These are phyloP conservation scores for Colletotrichum zoysiae DNA, from an alignment of 2,329 filamentous ascomycete species.

Conservation along the genomic window DNA sequence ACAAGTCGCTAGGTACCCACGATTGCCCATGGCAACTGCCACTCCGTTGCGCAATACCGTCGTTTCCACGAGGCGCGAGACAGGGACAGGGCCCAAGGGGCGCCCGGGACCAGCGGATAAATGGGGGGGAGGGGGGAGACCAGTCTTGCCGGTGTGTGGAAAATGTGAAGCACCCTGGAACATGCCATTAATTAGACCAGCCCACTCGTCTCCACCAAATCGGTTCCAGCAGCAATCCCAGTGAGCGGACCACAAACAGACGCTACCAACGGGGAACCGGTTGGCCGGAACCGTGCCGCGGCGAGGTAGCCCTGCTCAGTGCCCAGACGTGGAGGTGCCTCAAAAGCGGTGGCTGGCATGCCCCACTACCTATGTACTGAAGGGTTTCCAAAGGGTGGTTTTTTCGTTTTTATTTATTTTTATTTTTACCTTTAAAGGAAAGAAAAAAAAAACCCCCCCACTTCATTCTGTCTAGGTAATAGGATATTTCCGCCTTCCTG, in stretches of 20 bases:
- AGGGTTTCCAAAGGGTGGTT: slow-evolving; percentile 1
- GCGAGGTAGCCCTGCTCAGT: slow-evolving; percentile 13
- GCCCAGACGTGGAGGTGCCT: slow-evolving; percentile 25
- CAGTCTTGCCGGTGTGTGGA: slow-evolving; percentile 7
- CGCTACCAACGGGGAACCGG: slow-evolving; percentile 33
- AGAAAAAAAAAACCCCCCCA: too few species aligned
- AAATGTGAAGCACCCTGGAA: slow-evolving; percentile 24
- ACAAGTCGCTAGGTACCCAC: background rate
- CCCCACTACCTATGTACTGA: background rate
- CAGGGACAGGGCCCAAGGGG: slow-evolving; percentile 2
- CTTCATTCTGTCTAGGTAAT: background rate
- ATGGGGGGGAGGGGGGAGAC: background rate
- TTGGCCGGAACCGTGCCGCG: slow-evolving; percentile 36
- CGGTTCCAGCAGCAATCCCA: slow-evolving; percentile 24
- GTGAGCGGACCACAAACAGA: slow-evolving; percentile 25
- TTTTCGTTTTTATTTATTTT: too few species aligned
- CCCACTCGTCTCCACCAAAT: slow-evolving; percentile 4
- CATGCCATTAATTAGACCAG: slow-evolving; percentile 29
- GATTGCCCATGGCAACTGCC: slow-evolving; percentile 6
- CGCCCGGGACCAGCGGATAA: slow-evolving; percentile 11
- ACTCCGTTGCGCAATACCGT: background rate
- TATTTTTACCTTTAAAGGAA: background rate
- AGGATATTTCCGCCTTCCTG: too few species aligned
- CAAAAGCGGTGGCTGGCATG: slow-evolving; percentile 14
- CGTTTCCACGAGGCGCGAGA: background rate